Evolutionary conservation across 2,329 filamentous ascomycete species (phyloP).

Genomic region (Trichoderma afroharzianum): DNA sequence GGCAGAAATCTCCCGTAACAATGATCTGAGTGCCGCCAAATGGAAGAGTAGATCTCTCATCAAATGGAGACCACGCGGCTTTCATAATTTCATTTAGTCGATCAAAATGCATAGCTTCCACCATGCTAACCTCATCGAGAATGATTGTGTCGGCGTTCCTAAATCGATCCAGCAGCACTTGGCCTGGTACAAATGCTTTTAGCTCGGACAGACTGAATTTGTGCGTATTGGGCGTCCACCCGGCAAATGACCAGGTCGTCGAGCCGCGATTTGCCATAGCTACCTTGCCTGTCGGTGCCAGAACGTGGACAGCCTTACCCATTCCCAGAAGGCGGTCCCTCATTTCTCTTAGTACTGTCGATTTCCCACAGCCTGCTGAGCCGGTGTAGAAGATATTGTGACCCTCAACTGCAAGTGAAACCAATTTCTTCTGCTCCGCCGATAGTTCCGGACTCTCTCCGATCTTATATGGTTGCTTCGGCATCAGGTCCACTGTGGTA

Average conservation of each 20-base stretch:
- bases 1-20: conserved; percentile 50
- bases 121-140: conserved; percentile 66
- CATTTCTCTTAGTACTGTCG: conserved; percentile 26
- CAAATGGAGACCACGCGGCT: neutral
- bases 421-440: conserved; percentile 24
- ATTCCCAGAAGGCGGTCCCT: conserved; percentile 15
- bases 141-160: conserved; percentile 51
- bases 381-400: conserved; percentile 63
- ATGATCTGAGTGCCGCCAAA: conserved; percentile 29
- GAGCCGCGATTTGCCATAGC: conserved; percentile 54
- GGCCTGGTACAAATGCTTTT: conserved; percentile 16
- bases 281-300: conserved; percentile 59
- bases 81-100: conserved; percentile 33
- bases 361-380: conserved; percentile 48
- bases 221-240: conserved; percentile 44
- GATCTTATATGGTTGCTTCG: neutral
- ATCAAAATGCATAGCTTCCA: conserved; percentile 44
- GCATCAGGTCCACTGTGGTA: neutral
- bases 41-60: conserved; percentile 4
- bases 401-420: conserved; percentile 46
- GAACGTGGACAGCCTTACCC: conserved; percentile 40
- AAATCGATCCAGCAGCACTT: conserved; percentile 31
- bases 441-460: neutral
- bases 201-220: conserved; percentile 9
- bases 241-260: conserved; percentile 56